These are phyloP conservation scores for Penicillium odoratum DNA, from an alignment of 495 filamentous ascomycete species.

Conservation along the genomic window DNA sequence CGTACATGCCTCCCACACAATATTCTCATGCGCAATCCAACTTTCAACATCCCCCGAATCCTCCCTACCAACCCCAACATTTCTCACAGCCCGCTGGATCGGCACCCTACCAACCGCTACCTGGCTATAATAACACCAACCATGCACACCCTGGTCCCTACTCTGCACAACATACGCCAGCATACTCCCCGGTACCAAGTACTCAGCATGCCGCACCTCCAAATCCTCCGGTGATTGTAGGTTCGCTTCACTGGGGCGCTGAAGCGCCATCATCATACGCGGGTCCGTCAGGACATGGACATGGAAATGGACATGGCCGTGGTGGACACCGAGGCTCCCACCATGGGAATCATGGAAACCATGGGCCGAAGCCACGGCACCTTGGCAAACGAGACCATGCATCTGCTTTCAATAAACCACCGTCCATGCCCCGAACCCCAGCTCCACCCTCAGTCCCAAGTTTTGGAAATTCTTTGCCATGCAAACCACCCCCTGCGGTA, in stretches of 20 bases:
- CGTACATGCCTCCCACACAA: conserved; percentile 30
- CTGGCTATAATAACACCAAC: conserved; percentile 31
- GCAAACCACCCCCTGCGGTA: conserved; percentile 58
- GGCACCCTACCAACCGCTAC: conserved; percentile 29
- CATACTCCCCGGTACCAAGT: conserved; percentile 27
- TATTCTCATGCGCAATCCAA: conserved; percentile 29
- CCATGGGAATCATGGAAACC: conserved; percentile 46
- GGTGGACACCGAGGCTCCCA: conserved; percentile 36
- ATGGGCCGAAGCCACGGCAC: conserved; percentile 34
- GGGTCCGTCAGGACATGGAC: conserved; percentile 23
- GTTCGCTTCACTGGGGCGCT: conserved; percentile 58
- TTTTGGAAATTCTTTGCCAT: conserved; percentile 58
- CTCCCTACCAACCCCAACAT: conserved; percentile 25
- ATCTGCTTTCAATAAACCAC: conserved; percentile 45
- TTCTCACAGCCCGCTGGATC: conserved; percentile 32
- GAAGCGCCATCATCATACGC: conserved; percentile 36
- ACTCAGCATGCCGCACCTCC: conserved; percentile 24
- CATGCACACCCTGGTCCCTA: conserved; percentile 25
- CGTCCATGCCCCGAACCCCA: conserved; percentile 39
- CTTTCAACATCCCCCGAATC: conserved; percentile 27
- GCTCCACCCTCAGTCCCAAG: conserved; percentile 62
- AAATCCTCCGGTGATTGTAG: conserved; percentile 54
- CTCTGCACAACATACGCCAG: conserved; percentile 24
- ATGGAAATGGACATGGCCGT: conserved; percentile 10
- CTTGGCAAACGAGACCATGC: conserved; percentile 42